Percentiles rank a stretch among this genome's conserved stretches.
These are phyloP conservation scores for Jackrogersella multiformis DNA, from an alignment of 495 filamentous ascomycete genomes.

Conservation along the genomic window DNA sequence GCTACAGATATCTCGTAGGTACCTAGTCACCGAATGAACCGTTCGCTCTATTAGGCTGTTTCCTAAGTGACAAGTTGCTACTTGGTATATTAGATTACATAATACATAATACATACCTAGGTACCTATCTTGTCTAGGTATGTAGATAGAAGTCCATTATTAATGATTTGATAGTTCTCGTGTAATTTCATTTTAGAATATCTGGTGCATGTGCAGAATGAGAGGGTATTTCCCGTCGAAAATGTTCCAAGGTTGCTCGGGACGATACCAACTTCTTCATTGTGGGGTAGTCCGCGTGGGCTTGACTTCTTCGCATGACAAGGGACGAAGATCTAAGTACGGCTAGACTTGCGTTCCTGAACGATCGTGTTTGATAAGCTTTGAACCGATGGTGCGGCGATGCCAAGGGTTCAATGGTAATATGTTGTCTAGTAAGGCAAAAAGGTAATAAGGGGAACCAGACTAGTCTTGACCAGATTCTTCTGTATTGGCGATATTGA, in stretches of 20 bases:
- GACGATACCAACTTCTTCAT: slow-evolving; percentile 1
- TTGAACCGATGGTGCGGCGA: slow-evolving; percentile 37
- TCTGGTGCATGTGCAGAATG: too few relatives aligned
- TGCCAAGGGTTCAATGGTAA: slow-evolving; percentile 27
- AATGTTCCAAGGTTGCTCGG: background rate
- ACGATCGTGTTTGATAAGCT: slow-evolving; percentile 17
- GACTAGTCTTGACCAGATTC: background rate
- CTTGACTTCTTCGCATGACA: background rate
- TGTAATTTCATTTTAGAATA: too few relatives aligned
- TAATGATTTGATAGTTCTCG: too few relatives aligned
- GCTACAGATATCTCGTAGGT: background rate
- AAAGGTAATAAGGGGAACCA: background rate
- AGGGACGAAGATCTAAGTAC: slow-evolving; percentile 2
- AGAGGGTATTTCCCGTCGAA: slow-evolving; percentile 14
- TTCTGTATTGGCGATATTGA: background rate
- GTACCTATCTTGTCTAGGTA: background rate
- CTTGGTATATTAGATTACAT: too few relatives aligned
- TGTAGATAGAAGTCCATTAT: background rate
- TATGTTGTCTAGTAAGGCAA: background rate
- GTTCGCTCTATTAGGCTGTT: background rate
- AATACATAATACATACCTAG: too few relatives aligned
- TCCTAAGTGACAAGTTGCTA: background rate
- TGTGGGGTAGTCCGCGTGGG: background rate
- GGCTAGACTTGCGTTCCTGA: slow-evolving; percentile 15
- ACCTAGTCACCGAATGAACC: background rate